phyloP scores from a whole-genome alignment of 2,329 filamentous ascomycete species.

The Westerdykella ornata region DNA sequence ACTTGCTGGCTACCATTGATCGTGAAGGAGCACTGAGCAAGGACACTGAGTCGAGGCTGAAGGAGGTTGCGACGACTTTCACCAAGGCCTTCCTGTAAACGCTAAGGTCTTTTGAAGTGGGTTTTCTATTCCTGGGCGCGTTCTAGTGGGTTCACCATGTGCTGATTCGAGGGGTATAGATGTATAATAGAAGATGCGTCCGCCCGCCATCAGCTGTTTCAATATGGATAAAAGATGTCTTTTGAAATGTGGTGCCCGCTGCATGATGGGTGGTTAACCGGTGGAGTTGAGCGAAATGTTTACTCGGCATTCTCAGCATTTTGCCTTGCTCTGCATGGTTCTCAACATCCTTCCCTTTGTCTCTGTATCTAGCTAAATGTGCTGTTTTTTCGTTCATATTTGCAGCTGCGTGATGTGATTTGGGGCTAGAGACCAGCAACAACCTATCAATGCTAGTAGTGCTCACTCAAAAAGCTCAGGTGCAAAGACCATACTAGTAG shows the following conservation, averaged over 20 bases:
- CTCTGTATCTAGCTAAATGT: background rate
- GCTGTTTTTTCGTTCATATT: too few relatives aligned
- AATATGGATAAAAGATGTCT: slow-evolving; percentile 20
- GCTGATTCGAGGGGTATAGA: slow-evolving; percentile 36
- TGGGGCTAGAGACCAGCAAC: too few relatives aligned
- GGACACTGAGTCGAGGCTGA: slow-evolving; percentile 77
- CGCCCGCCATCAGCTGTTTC: slow-evolving; percentile 35
- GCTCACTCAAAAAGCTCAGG: too few relatives aligned
- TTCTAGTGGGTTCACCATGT: slow-evolving; percentile 32
- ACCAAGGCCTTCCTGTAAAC: slow-evolving; percentile 78
- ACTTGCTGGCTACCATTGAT: slow-evolving; percentile 78
- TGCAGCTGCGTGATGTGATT: too few relatives aligned
- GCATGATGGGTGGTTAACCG: background rate
- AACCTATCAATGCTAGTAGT: too few relatives aligned
- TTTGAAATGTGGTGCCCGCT: slow-evolving; percentile 1
- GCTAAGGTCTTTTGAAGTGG: slow-evolving; percentile 28
- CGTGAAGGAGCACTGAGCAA: slow-evolving; percentile 96
- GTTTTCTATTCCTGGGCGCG: slow-evolving; percentile 30
- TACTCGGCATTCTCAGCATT: background rate
- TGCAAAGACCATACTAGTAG: too few relatives aligned
- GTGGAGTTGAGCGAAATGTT: too few relatives aligned
- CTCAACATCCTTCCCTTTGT: background rate
- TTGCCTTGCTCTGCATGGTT: background rate
- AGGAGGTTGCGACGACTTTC: slow-evolving; percentile 70
- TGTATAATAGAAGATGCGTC: slow-evolving; percentile 39